Evolutionary conservation across 352 stramenopile genomes (phyloP).

Genomic region (Pythium angustatum): DNA sequence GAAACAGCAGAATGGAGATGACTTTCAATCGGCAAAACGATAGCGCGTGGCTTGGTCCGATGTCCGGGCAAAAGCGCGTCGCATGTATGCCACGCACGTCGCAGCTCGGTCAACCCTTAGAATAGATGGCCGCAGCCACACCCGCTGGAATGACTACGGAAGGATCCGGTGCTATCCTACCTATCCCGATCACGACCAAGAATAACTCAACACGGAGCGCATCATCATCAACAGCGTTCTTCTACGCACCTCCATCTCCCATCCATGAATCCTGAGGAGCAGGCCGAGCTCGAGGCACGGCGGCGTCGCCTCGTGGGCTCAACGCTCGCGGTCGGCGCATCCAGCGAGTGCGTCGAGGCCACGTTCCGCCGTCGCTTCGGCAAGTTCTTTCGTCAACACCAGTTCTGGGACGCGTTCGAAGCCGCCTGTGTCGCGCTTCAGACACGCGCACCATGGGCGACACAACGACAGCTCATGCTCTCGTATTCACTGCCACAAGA

Average conservation of each 20-base stretch:
- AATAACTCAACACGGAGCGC: not conserved
- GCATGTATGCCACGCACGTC: too few species aligned
- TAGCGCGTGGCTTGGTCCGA: too few species aligned
- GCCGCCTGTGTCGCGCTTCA: constrained; percentile 44
- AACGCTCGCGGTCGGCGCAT: constrained; percentile 37
- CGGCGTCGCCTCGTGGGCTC: constrained; percentile 44
- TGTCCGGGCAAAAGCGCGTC: too few species aligned
- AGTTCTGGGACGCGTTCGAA: constrained; percentile 63
- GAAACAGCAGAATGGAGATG: too few species aligned
- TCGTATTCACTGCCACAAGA: constrained; percentile 63
- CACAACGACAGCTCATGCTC: constrained; percentile 53
- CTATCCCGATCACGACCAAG: not conserved
- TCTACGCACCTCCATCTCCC: too few species aligned
- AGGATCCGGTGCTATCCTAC: too few species aligned
- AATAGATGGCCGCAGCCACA: too few species aligned
- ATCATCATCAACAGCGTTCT: too few species aligned
- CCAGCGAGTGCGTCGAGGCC: constrained; percentile 50
- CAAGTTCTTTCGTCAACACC: constrained; percentile 31
- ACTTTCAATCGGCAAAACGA: too few species aligned
- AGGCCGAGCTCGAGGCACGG: constrained; percentile 37
- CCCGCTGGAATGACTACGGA: too few species aligned
- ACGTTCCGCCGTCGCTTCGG: constrained; percentile 55
- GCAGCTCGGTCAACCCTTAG: too few species aligned
- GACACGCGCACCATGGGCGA: constrained; percentile 37
- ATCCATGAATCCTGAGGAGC: constrained; percentile 28